Evolutionary conservation across 1,139 yeast species (phyloP), one percentile per base, ranked within the genome.

Genomic region (Saccharomycopsis crataegensis): DNA sequence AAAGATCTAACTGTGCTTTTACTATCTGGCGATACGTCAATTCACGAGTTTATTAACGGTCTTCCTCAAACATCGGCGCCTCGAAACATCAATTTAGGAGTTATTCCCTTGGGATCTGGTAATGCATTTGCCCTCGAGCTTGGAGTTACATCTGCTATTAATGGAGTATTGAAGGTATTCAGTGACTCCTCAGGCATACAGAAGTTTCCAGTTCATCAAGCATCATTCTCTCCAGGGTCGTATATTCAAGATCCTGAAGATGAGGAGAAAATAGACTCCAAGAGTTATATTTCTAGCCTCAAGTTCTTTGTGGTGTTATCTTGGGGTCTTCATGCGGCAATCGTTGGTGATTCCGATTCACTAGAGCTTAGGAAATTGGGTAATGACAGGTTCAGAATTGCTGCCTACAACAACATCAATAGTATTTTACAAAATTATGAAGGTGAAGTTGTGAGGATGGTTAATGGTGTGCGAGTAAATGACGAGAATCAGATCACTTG

Each of bases 321-420:
- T 9, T 56, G 58, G 58, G 58, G 58, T 3, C 42, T 56, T 8
- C 58, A 56, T 49, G 56, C 57, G 9, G 52, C 58, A 9, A 56
- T 56, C 40, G 58, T 56, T 31, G 54, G 54, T 8, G 58, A 56
- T 50, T 37, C 48, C 8, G 57, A 56, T 38, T 36, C 40, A 36
- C 41, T 52, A 3, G 57, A 50, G 37, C 34, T 50, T 6, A 50
- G 58, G n/a, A 43, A 51, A 17, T 28, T 56, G 14, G 58, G 58
- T 5, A 56, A 56, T 44, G 51, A 50, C 6, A 33, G 58, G 45
- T 56, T 56, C 43, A 49, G 54, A 45, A 40, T 49, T 16, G 57
- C 57, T 6, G 58, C 58, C 8, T 12, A 38, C n/a, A 43, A 53
- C 8, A 56, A 56, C 34, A 43, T 56, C 12, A 37, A 48, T 16